A percentile compares a stretch with the other conserved stretches of the same genome.
phyloP scores from a whole-genome alignment of 805 yeast species.

The Pichia nakasei region DNA sequence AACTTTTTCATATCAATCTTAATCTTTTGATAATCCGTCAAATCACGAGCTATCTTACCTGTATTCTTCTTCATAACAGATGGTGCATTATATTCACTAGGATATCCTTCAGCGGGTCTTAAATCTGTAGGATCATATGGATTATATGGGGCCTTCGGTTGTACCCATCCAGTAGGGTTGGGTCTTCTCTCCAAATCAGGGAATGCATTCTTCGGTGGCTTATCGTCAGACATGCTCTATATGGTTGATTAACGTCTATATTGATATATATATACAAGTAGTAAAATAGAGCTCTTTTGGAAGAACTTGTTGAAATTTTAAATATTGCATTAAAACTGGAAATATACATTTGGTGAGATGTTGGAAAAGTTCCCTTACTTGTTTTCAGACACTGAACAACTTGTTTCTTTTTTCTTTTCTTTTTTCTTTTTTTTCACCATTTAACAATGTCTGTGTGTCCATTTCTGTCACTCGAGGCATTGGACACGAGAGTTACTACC shows the following conservation, averaged over 20 bases:
- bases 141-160: slow-evolving; percentile 76
- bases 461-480: slow-evolving; percentile 35
- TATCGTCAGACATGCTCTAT: background rate
- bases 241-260: no score
- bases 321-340: no score
- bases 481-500: slow-evolving; percentile 43
- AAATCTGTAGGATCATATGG: slow-evolving; percentile 73
- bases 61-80: slow-evolving; percentile 43
- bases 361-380: no score
- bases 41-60: slow-evolving; percentile 46
- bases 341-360: no score
- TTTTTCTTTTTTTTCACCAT: no score
- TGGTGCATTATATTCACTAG: slow-evolving; percentile 69
- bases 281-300: no score
- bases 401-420: no score
- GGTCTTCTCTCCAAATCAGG: slow-evolving; percentile 49
- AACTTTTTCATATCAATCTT: slow-evolving; percentile 66
- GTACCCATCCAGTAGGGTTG: slow-evolving; percentile 72
- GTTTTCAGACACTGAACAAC: no score
- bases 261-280: background rate
- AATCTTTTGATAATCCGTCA: slow-evolving; percentile 58
- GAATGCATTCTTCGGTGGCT: slow-evolving; percentile 1
- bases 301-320: no score
- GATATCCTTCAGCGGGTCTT: slow-evolving; percentile 79
- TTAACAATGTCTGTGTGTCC: slow-evolving; percentile 9